Conservation (phyloP, 306 rosid species). For the Spatholobus suberectus region DNA sequence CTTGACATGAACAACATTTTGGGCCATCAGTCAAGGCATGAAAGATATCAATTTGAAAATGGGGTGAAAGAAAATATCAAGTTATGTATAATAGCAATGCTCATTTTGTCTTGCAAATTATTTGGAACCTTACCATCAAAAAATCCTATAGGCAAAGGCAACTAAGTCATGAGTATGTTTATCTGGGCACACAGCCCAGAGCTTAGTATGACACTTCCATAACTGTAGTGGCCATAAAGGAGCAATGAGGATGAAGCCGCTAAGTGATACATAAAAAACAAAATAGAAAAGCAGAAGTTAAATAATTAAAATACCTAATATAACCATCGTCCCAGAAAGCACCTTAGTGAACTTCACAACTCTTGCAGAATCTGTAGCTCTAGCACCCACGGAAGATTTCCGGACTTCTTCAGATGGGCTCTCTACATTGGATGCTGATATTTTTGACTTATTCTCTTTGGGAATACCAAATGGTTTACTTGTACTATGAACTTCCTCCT, state of each 20-base stretch:
- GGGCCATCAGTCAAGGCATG: neutral
- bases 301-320: constrained; percentile 76
- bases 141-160: constrained; percentile 5
- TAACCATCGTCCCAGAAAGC: constrained; percentile 79
- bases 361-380: constrained; percentile 95
- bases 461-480: constrained; percentile 49
- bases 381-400: constrained; percentile 69
- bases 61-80: neutral
- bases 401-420: constrained; percentile 56
- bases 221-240: neutral
- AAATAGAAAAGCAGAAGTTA: constrained; percentile 23
- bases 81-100: neutral
- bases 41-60: neutral
- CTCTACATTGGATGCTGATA: constrained; percentile 52
- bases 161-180: neutral
- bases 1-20: constrained; percentile 17
- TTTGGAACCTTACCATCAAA: constrained; percentile 8
- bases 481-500: constrained; percentile 68
- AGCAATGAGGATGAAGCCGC: constrained; percentile 13
- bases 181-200: constrained; percentile 16
- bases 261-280: constrained; percentile 1
- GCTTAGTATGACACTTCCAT: constrained; percentile 10
- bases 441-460: constrained; percentile 57
- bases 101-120: constrained; percentile 6
- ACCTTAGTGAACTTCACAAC: constrained; percentile 80